Evolutionary conservation across 2,329 filamentous ascomycete genomes (phyloP).

Genomic region (Pseudovirgaria hyperparasitica): DNA sequence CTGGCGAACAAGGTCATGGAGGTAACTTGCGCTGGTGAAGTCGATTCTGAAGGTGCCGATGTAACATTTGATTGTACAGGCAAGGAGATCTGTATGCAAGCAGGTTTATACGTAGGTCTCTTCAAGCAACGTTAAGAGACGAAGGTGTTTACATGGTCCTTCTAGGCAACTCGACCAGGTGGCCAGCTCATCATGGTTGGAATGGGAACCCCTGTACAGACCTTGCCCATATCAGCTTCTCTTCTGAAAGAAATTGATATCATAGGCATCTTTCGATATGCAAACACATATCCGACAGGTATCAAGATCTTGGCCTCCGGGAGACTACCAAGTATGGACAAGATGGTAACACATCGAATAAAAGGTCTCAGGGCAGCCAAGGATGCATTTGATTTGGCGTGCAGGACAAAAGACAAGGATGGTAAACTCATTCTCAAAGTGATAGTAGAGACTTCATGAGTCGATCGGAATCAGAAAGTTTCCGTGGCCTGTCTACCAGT

Average conservation of each 20-base stretch:
- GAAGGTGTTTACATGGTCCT: conserved; percentile 8
- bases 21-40: conserved; percentile 22
- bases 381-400: conserved; percentile 39
- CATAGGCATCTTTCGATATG: conserved; percentile 45
- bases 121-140: background rate
- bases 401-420: conserved; percentile 37
- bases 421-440: conserved; percentile 43
- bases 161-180: conserved; percentile 32
- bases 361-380: conserved; percentile 33
- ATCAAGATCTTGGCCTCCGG: conserved; percentile 40
- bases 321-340: conserved; percentile 35
- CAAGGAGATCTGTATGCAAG: conserved; percentile 30
- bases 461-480: too few species aligned
- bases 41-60: conserved; percentile 26
- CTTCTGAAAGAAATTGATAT: conserved; percentile 44
- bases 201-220: conserved; percentile 44
- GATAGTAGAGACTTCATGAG: conserved; percentile 20
- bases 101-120: conserved; percentile 26
- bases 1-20: conserved; percentile 22
- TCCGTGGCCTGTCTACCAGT: too few species aligned
- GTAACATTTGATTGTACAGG: conserved; percentile 30
- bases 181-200: conserved; percentile 42
- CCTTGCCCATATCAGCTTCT: conserved; percentile 40
- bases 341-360: conserved; percentile 41
- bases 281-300: conserved; percentile 41